phyloP scores from a whole-genome alignment of 2,329 filamentous ascomycete genomes.

The Colletotrichum phormii region DNA sequence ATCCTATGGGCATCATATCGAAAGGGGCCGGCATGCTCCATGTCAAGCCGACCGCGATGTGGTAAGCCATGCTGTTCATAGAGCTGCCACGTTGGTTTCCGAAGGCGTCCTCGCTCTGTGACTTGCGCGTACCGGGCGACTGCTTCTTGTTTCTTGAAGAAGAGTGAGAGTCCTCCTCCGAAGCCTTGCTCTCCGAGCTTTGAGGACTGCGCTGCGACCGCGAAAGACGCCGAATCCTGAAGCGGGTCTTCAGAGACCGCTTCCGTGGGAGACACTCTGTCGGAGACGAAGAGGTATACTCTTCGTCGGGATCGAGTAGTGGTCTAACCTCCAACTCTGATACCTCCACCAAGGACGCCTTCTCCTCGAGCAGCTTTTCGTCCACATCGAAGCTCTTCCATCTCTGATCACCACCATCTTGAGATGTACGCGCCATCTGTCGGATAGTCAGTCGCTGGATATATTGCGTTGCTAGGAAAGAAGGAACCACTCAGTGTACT shows the following conservation, averaged over 20 bases:
- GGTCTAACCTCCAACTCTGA: not conserved
- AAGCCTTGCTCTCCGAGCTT: not conserved
- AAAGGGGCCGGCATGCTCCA: conserved; percentile 19
- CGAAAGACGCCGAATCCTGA: not conserved
- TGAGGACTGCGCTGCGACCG: not conserved
- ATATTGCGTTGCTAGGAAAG: not conserved
- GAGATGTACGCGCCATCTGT: not conserved
- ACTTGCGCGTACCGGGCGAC: not conserved
- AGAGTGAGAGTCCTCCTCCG: not conserved
- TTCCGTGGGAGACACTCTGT: not conserved
- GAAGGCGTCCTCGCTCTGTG: not conserved
- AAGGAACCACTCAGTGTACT: not conserved
- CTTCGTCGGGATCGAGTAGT: not conserved
- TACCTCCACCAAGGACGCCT: not conserved
- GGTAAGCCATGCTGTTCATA: not conserved
- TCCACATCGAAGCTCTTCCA: not conserved
- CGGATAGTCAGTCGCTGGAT: not conserved
- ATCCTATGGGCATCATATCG: conserved; percentile 12
- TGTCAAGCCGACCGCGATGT: not conserved
- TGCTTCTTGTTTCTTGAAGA: not conserved
- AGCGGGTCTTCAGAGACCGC: not conserved
- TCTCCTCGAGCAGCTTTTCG: not conserved
- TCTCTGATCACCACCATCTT: not conserved
- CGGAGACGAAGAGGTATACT: not conserved
- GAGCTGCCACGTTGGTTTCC: not conserved